phyloP scores from a whole-genome alignment of 108 stramenopile species.

The Schizochytrium sp. region DNA sequence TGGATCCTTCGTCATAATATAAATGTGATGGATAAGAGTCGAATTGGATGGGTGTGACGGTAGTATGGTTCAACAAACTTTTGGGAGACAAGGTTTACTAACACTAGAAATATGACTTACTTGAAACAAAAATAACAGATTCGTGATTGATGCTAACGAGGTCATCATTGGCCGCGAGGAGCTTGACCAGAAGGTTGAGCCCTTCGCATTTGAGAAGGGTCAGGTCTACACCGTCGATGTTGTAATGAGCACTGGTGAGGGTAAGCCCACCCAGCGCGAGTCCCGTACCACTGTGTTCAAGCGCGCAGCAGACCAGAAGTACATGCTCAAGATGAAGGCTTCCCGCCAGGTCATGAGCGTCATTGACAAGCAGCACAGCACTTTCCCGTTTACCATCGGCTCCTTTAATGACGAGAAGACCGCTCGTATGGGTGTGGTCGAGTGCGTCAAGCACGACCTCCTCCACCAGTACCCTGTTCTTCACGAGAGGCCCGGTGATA shows the following conservation, averaged over 20 bases:
- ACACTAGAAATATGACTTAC: background rate
- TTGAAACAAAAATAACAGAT: slow-evolving; percentile 63
- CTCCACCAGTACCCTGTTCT: slow-evolving; percentile 93
- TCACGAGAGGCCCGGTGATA: slow-evolving; percentile 85
- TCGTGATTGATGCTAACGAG: slow-evolving; percentile 95
- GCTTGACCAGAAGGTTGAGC: slow-evolving; percentile 72
- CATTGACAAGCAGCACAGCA: slow-evolving; percentile 94
- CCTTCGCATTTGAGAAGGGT: slow-evolving; percentile 74
- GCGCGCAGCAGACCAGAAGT: slow-evolving; percentile 93
- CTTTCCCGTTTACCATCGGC: slow-evolving; percentile 95
- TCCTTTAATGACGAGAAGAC: slow-evolving; percentile 91
- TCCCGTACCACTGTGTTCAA: slow-evolving; percentile 96
- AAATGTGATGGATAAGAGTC: no score
- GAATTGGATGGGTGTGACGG: no score
- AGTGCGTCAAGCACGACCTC: slow-evolving; percentile 91
- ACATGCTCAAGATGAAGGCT: slow-evolving; percentile 95
- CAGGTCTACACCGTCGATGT: slow-evolving; percentile 98
- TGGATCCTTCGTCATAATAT: no score
- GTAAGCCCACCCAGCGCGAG: slow-evolving; percentile 86
- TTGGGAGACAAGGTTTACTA: background rate
- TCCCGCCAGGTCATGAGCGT: slow-evolving; percentile 85
- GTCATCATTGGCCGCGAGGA: slow-evolving; percentile 61
- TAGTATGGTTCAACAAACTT: no score
- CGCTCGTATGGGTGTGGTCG: slow-evolving; percentile 92
- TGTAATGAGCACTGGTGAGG: slow-evolving; percentile 96